Conservation (phyloP, 768 basidiomycete species). For the Paxillus involutus region DNA sequence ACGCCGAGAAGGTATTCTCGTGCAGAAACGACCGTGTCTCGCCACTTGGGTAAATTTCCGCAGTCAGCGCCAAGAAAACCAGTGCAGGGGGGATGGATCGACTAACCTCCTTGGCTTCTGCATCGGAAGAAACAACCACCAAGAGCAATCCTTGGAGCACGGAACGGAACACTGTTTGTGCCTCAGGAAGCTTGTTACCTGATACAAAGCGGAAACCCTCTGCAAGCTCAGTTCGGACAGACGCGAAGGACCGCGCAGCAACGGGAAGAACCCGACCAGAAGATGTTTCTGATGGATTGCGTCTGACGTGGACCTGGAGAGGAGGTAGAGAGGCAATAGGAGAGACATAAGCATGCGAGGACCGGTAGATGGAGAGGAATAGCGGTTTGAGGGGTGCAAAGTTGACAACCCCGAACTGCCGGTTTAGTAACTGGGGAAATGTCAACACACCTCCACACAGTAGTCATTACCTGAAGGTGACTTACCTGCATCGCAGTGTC, state of each 20-base stretch:
- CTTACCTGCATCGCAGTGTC: slow-evolving; percentile 95
- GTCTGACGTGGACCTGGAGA: slow-evolving; percentile 81
- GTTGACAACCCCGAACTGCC: slow-evolving; percentile 90
- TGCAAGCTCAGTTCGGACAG: slow-evolving; percentile 75
- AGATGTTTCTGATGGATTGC: slow-evolving; percentile 77
- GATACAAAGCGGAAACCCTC: slow-evolving; percentile 88
- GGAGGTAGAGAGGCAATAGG: slow-evolving; percentile 88
- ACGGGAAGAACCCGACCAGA: slow-evolving; percentile 81
- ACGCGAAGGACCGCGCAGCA: slow-evolving; percentile 62
- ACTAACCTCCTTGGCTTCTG: slow-evolving; percentile 84
- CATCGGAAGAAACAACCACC: slow-evolving; percentile 77
- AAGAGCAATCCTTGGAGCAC: slow-evolving; percentile 79
- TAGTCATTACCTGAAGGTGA: not conserved
- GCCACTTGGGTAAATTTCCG: slow-evolving; percentile 60
- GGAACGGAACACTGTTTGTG: slow-evolving; percentile 74
- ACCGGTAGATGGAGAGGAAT: slow-evolving; percentile 86
- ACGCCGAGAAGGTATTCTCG: slow-evolving; percentile 95
- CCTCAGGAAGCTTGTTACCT: slow-evolving; percentile 84
- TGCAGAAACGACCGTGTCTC: slow-evolving; percentile 77
- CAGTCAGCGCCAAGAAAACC: slow-evolving; percentile 9
- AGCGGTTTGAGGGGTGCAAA: slow-evolving; percentile 83
- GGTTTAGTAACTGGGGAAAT: slow-evolving; percentile 69
- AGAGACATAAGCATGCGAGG: slow-evolving; percentile 86
- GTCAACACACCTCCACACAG: not conserved
- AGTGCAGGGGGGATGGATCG: not conserved